These are phyloP conservation scores for Dinochytrium kinnereticum DNA, from an alignment of 371 early-diverging fungal genomes.

Conservation along the genomic window DNA sequence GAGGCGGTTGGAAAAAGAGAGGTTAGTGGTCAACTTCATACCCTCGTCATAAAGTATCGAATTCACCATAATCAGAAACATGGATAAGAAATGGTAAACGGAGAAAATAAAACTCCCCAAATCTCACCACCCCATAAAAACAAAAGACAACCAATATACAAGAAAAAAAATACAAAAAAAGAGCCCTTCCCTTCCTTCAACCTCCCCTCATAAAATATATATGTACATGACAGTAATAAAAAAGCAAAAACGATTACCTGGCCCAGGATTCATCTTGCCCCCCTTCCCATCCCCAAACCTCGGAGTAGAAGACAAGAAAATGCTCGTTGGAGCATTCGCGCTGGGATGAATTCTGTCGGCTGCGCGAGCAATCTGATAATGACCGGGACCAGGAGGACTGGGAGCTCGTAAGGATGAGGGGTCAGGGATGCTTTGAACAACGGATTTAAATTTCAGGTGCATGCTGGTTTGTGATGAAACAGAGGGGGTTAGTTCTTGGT, in stretches of 20 bases:
- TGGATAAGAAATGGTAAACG: too few relatives aligned
- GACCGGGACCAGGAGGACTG: slow-evolving; percentile 48
- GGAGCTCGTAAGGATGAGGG: slow-evolving; percentile 7
- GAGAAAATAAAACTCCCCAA: too few relatives aligned
- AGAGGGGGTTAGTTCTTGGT: too few relatives aligned
- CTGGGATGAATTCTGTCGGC: slow-evolving; percentile 33
- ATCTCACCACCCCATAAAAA: too few relatives aligned
- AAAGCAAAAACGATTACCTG: slow-evolving; percentile 27
- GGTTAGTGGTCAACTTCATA: too few relatives aligned
- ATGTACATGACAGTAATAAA: too few relatives aligned
- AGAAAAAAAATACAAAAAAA: background rate
- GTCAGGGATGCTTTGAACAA: slow-evolving; percentile 17
- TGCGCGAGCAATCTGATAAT: slow-evolving; percentile 44
- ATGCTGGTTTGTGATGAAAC: slow-evolving; percentile 10
- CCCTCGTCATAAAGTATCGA: too few relatives aligned
- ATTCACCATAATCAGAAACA: too few relatives aligned
- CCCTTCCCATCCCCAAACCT: slow-evolving; percentile 28
- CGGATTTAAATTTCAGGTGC: slow-evolving; percentile 28
- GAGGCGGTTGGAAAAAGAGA: too few relatives aligned
- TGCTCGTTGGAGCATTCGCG: slow-evolving; percentile 17
- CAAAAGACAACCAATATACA: background rate
- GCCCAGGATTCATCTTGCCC: slow-evolving; percentile 28
- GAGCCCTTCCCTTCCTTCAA: background rate
- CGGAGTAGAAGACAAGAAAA: slow-evolving; percentile 41
- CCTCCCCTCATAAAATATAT: too few relatives aligned